Base-by-base conservation (phyloP, 768 basidiomycete genomes). In the Tulasnella calospora region DNA sequence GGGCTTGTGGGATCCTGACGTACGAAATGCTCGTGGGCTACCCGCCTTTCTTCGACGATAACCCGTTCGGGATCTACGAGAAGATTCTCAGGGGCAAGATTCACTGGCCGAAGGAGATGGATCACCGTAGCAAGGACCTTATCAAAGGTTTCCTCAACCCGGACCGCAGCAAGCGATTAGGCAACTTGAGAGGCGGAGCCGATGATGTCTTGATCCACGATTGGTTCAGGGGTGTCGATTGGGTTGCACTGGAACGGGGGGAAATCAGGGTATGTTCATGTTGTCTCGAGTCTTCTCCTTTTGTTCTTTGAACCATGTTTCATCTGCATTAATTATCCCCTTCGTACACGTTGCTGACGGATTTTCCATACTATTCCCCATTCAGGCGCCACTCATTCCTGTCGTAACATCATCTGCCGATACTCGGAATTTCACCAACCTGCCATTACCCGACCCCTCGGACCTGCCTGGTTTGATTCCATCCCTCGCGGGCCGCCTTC, bases 11-110 rank as follows among this genome's bases (percentile, higher is more conserved):
- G 27, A 94, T 99, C 70, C 87, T 99, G 46, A 95, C 94, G 84
- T 99, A 97, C 84, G 98, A 99, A 84, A 98, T 99, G 96, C 90
- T 99, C 67, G 97, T 97, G 41, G 98, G 98, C 1, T 99, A 97
- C 83, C 96, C 97, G 36, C 98, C 98, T 30, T 99, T 99, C 88
- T 98, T 95, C 84, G 96, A 98, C 83, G 94, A 98, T 84, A 94
- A 95, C n/a, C 92, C 96, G 0, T 94, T 97, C 84, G 96, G 95
- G 70, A 98, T 98, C 85, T 99, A 99, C 84, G 97, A 99, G 86
- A 97, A 96, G 86, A 98, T 99, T 80, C 86, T 99, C 55, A 90
- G 89, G 78, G 94, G 94, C 38, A 89, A 92, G 79, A 92, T 98
- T 71, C 89, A 94, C 80, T 98, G 95, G 91, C 97, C 97, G n/a